Conservation (phyloP, 2,329 filamentous ascomycete species). For the Periconia digitata region DNA sequence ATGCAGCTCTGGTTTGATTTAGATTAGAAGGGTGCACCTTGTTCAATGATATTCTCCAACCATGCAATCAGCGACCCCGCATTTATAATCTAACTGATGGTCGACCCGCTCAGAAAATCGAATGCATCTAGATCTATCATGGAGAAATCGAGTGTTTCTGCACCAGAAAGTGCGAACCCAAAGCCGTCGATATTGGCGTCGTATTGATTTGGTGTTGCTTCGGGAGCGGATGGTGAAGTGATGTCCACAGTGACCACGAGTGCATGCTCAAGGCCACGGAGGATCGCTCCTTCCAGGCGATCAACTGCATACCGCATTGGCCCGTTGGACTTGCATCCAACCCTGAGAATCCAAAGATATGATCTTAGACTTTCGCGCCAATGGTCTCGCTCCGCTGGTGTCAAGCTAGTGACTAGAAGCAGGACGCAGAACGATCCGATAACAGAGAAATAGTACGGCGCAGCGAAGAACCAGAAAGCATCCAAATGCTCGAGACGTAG, state of each 20-base stretch:
- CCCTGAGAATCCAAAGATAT: slow-evolving; percentile 21
- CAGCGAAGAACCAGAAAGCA: slow-evolving; percentile 13
- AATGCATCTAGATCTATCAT: slow-evolving; percentile 2
- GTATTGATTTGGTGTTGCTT: slow-evolving; percentile 1
- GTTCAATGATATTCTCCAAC: no score
- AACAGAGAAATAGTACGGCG: slow-evolving; percentile 11
- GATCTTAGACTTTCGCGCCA: slow-evolving; percentile 10
- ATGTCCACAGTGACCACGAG: slow-evolving; percentile 38
- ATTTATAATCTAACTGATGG: no score
- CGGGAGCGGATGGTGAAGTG: slow-evolving; percentile 1
- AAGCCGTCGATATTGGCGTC: not conserved
- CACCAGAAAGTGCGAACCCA: not conserved
- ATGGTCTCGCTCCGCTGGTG: slow-evolving; percentile 9
- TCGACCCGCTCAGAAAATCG: slow-evolving; percentile 1
- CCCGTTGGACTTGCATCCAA: slow-evolving; percentile 42
- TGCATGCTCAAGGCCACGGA: slow-evolving; percentile 43
- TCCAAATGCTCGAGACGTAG: slow-evolving; percentile 13
- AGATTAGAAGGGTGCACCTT: no score
- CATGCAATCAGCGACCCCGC: no score
- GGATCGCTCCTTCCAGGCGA: slow-evolving; percentile 42
- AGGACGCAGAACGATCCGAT: slow-evolving; percentile 12
- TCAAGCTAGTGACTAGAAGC: slow-evolving; percentile 11
- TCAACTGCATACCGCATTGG: slow-evolving; percentile 44
- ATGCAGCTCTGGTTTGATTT: not conserved
- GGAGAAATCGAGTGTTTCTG: not conserved